These are phyloP conservation scores for Russula abietina DNA, from an alignment of 768 basidiomycete genomes.

Conservation along the genomic window DNA sequence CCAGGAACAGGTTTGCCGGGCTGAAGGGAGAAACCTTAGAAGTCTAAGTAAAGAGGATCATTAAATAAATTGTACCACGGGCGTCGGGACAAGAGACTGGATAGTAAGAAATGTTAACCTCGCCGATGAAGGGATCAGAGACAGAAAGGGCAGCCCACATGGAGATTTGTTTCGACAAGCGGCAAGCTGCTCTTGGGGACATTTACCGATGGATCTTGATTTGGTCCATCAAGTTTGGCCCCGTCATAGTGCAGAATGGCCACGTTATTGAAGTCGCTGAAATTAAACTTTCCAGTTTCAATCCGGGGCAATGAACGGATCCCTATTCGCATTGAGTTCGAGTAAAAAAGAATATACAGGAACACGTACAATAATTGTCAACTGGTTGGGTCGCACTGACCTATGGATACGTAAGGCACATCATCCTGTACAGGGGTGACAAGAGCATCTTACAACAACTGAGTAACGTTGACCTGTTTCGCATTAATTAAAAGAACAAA, in stretches of 20 bases:
- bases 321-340: constrained; percentile 11
- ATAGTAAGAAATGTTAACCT: background rate
- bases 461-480: constrained; percentile 28
- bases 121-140: background rate
- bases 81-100: constrained; percentile 19
- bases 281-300: constrained; percentile 27
- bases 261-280: constrained; percentile 33
- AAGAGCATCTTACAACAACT: constrained; percentile 25
- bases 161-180: constrained; percentile 25
- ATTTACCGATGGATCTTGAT: constrained; percentile 22
- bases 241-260: constrained; percentile 38
- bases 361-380: constrained; percentile 40
- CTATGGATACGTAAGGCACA: constrained; percentile 4
- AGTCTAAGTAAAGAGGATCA: background rate
- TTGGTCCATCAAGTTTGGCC: constrained; percentile 32
- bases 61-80: background rate
- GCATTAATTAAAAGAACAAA: background rate
- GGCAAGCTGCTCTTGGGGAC: constrained; percentile 11
- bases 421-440: background rate
- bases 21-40: constrained; percentile 9
- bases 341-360: background rate
- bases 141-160: constrained; percentile 7
- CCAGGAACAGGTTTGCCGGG: constrained; percentile 26
- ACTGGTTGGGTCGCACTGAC: constrained; percentile 39
- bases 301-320: constrained; percentile 26